Evolutionary conservation across 768 basidiomycete species (phyloP), one percentile per base, ranked within the genome.

Genomic region (Termitomyces sp.): DNA sequence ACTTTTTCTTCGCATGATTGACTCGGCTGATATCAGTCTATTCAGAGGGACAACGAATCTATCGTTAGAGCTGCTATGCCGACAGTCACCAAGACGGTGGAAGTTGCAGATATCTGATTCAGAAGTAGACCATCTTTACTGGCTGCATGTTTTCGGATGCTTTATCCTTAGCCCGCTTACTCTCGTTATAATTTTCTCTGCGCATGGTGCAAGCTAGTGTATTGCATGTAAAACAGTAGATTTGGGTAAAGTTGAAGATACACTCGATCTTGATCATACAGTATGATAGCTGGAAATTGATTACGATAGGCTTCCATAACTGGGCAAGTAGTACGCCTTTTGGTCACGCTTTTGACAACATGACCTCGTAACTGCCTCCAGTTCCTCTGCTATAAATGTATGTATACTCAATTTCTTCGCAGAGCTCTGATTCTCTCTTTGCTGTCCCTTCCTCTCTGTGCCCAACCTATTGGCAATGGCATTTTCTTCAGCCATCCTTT

Each of bases 21-120:
- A 42, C 51, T 49, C 8, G 15, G 12, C 29, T 58, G 37, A 57
- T 55, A 10, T 57, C 36, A 49, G 1, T 17, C 17, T n/a, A 2
- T 15, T 40, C 11, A 49, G 45, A 29, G 29, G 12, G 49, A 59
- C 38, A 29, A 25, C 15, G 29, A 52, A 29, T 17, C 38, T 4
- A 20, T 42, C 20, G 31, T 20, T 15, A 45, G 40, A 52, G 42
- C 20, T 25, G 12, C 58, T n/a, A 69, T 69, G 69, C 68, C 68
- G 20, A 70, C 65, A 38, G 63, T 70, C 9, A 69, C 63, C 8
- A 68, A 67, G 52, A 65, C 68, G 9, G 66, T 70, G 50, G 65
- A 69, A 38, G 60, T 70, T 32, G 57, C 65, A 12, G 61, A 66
- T 43, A 62, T 70, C 7, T 70, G 66, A 42, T 42, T 42, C 40